A percentile compares a stretch with the other conserved stretches of the same genome.
phyloP scores from a whole-genome alignment of 352 stramenopile genomes.

The Pythium rhizo-oryzae region DNA sequence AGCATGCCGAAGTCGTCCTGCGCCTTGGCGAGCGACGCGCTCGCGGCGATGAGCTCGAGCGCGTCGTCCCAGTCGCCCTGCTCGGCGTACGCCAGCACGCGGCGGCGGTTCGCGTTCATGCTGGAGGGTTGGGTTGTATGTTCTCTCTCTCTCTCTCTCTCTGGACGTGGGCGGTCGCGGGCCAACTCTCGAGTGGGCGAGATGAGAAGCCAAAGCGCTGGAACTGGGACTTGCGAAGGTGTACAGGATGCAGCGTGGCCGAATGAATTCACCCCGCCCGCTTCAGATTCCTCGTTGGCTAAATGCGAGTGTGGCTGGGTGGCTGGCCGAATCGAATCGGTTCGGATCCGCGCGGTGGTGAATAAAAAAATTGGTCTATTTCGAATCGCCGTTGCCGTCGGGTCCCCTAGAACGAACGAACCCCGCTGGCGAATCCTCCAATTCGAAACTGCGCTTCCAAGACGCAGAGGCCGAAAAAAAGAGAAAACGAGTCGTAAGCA shows the following conservation, averaged over 20 bases:
- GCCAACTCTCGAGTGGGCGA: not conserved
- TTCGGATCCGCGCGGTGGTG: not conserved
- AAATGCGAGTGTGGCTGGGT: not conserved
- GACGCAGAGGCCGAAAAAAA: slow-evolving; percentile 3
- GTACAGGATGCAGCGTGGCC: not conserved
- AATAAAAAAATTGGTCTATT: slow-evolving; percentile 15
- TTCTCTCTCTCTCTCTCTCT: not conserved
- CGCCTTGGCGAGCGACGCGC: slow-evolving; percentile 52
- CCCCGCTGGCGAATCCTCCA: slow-evolving; percentile 1
- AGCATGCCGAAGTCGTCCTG: slow-evolving; percentile 86
- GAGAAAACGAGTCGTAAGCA: not conserved
- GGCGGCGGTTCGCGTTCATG: slow-evolving; percentile 49
- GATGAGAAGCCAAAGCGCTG: not conserved
- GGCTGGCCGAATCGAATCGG: not conserved
- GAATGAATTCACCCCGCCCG: not conserved
- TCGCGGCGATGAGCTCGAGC: slow-evolving; percentile 42
- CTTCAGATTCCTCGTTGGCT: slow-evolving; percentile 12
- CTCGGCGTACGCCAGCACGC: slow-evolving; percentile 60
- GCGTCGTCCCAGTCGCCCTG: slow-evolving; percentile 68
- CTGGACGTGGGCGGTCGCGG: not conserved
- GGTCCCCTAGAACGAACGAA: no score
- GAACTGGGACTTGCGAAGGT: not conserved
- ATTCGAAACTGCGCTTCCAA: slow-evolving; percentile 11
- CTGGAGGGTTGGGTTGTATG: not conserved
- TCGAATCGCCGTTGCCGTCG: slow-evolving; percentile 1